phyloP scores from a whole-genome alignment of 768 basidiomycete species.

The Antrodiella citrinella region DNA sequence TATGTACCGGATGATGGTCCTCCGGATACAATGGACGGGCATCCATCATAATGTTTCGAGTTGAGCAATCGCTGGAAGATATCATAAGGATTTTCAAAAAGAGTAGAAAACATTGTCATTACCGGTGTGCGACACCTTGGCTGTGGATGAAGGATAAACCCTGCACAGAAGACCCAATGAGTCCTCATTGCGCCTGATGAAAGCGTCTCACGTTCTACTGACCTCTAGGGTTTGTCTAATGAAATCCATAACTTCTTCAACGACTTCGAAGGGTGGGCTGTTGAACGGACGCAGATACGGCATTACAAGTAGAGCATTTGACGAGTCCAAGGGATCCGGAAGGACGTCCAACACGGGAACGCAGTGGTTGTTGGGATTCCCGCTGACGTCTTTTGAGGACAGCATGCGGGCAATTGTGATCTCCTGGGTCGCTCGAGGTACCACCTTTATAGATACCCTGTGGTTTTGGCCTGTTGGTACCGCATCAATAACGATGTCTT shows the following conservation, averaged over 20 bases:
- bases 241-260: conserved; percentile 13
- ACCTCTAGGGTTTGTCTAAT: conserved; percentile 12
- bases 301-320: conserved; percentile 1
- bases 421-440: background rate
- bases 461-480: background rate
- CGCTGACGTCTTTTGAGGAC: conserved; percentile 6
- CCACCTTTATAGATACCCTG: conserved; percentile 5
- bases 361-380: background rate
- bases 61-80: conserved; percentile 8
- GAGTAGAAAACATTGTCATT: no score
- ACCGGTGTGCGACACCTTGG: conserved; percentile 28
- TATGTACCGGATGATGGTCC: conserved; percentile 20
- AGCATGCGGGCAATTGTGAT: background rate
- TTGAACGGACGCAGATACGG: conserved; percentile 12
- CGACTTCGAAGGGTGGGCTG: conserved; percentile 2
- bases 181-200: conserved; percentile 10
- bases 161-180: background rate
- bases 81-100: no score
- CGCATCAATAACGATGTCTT: conserved; percentile 12
- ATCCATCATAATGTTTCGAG: conserved; percentile 14
- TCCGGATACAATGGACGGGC: conserved; percentile 6
- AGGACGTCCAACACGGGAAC: background rate
- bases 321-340: background rate
- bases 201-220: background rate
- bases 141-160: conserved; percentile 22